Evolutionary conservation across 106 monocot species (phyloP), one percentile per base, ranked within the genome.

Genomic region (Acorus calamus): DNA sequence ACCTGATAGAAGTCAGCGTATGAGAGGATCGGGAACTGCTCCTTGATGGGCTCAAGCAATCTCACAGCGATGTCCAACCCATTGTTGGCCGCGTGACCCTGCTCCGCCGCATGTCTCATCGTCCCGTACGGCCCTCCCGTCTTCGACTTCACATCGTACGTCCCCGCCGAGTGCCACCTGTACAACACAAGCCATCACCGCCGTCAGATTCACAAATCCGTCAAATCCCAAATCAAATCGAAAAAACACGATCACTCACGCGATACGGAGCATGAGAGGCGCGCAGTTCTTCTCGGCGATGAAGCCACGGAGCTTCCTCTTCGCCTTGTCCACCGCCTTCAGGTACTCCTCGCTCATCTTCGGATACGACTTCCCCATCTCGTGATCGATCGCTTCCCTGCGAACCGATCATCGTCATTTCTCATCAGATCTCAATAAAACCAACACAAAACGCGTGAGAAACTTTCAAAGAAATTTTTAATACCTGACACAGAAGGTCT

Each of bases 131-230:
- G 93, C 5, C 93, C 93, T 0, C 93, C 93, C 3, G 93, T 89
- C 79, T 86, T 86, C 48, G 85, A 55, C 44, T 52, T 67, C 68
- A 77, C 79, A 59, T 98, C 92, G 55, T 64, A 98, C 8, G 98
- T 98, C 11, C 92, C 98, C n/a, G 98, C 88, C 10, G 98, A 98
- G 83, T 98, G 98, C 98, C 98, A 98, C 42, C 93, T 94, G 70
- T 10, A 50, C 43, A 64, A 58, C 48, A 42, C 50, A 53, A 8
- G 11, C 5, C 2, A 61, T 2, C 46, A 42, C 10, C 48, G 47
- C 3, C 6, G n/a, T 47, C 3, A 61, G 11, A 61, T 10, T 3
- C 44, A n/a, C 10, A 57, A 4, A n/a, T 6, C 11, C 12, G 28
- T 42, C 59, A 7, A 42, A 41, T 7, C 7, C 42, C 42, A 42